Evolutionary conservation across 306 rosid species (phyloP).

Genomic region (Canavalia gladiata): DNA sequence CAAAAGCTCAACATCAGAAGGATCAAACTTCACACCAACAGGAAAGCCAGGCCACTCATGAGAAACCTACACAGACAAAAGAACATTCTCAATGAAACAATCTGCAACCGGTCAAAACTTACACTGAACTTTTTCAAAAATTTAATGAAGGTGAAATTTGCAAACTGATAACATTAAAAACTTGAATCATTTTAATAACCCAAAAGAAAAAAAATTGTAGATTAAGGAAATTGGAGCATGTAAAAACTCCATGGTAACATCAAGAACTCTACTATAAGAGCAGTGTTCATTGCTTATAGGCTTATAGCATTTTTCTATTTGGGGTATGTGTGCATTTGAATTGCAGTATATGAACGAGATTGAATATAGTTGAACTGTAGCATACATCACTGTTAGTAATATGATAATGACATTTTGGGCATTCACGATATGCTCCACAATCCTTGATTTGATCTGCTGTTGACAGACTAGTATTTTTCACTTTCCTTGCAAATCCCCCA

Average conservation of each 20-base stretch:
- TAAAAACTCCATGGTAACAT: slow-evolving; percentile 1
- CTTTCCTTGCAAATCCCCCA: slow-evolving; percentile 75
- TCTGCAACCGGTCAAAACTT: neutral
- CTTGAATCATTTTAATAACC: neutral
- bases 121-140: neutral
- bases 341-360: slow-evolving; percentile 13
- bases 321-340: slow-evolving; percentile 21
- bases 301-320: neutral
- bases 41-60: slow-evolving; percentile 90
- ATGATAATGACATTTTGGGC: slow-evolving; percentile 72
- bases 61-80: slow-evolving; percentile 63
- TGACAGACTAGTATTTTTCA: slow-evolving; percentile 59
- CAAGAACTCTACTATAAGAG: slow-evolving; percentile 24
- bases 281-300: slow-evolving; percentile 1
- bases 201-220: neutral
- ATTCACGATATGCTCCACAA: slow-evolving; percentile 69
- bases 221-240: slow-evolving; percentile 21
- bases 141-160: slow-evolving; percentile 10
- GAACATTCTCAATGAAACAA: slow-evolving; percentile 9
- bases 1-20: slow-evolving; percentile 72
- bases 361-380: slow-evolving; percentile 23
- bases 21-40: slow-evolving; percentile 87
- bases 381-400: slow-evolving; percentile 82
- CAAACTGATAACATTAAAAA: neutral
- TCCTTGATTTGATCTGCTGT: slow-evolving; percentile 64